Evolutionary conservation across 2,329 filamentous ascomycete genomes (phyloP), one percentile per base, ranked within the genome.

Genomic region (Nemania diffusa): DNA sequence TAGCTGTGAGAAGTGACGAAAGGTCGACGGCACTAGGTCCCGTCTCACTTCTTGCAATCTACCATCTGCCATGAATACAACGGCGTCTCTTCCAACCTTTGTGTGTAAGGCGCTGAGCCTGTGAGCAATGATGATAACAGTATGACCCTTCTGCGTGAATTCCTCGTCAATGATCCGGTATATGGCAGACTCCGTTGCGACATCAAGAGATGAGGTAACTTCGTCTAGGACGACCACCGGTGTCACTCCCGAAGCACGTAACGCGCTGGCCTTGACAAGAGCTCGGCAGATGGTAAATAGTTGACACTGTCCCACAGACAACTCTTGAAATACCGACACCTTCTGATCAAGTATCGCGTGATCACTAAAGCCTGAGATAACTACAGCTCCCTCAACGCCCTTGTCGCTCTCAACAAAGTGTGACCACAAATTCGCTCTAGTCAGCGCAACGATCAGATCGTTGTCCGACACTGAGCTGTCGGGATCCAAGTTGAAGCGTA

Each of bases 61-160:
- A n/a, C n/a, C n/a, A n/a, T 75, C 72, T 5, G 32, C 69, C 69
- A 79, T 73, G 64, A 72, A 69, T 7, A 70, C 74, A 1, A 78
- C 69, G 27, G 64, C 24, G 67, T 79, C 78, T 29, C 70, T 57
- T 7, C 75, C 75, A n/a, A n/a, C n/a, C n/a, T n/a, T n/a, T n/a
- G n/a, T n/a, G n/a, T n/a, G n/a, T n/a, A n/a, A n/a, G n/a, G n/a
- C n/a, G n/a, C n/a, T n/a, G n/a, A n/a, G n/a, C n/a, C 78, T 72
- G 73, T 80, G 79, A 1, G 79, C 72, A 40, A 81, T 73, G 37
- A 78, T 74, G 7, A 81, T 73, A 3, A 79, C 77, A 0, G 80
- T 80, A 40, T 80, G 67, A 0, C 73, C 69, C 8, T 69, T 67
- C 2, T 26, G n/a, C 0, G 65, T 68, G 50, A 76, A 75, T 24